phyloP scores from a whole-genome alignment of 139 green algal genomes.

The Coelastrella sp. region DNA sequence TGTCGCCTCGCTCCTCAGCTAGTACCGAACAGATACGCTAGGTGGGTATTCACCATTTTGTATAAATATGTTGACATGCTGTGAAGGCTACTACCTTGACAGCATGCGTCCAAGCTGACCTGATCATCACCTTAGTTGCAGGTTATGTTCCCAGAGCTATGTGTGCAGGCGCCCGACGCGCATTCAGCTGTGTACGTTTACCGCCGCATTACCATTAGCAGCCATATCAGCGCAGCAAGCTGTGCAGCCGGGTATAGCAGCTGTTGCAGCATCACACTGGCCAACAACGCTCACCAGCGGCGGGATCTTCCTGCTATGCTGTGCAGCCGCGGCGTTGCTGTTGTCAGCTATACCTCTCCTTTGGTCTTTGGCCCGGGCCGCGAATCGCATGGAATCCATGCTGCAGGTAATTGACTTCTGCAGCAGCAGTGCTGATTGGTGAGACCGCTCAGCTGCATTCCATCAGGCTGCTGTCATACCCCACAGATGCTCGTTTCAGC shows the following conservation, averaged over 20 bases:
- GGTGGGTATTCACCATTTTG: too few relatives aligned
- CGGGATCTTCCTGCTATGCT: conserved; percentile 44
- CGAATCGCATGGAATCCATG: conserved; percentile 40
- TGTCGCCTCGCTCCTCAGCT: neutral
- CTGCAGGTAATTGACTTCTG: conserved; percentile 14
- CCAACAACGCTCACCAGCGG: conserved; percentile 6
- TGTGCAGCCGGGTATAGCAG: neutral
- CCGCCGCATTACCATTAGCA: neutral
- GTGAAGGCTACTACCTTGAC: too few relatives aligned
- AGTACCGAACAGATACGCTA: too few relatives aligned
- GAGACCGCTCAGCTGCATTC: too few relatives aligned
- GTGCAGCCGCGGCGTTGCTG: conserved; percentile 37
- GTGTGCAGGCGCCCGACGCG: neutral
- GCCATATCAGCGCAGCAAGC: conserved; percentile 10
- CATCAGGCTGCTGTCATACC: too few relatives aligned
- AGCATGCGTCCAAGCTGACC: too few relatives aligned
- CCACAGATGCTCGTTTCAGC: too few relatives aligned
- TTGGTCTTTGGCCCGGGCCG: conserved; percentile 17
- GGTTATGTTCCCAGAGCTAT: too few relatives aligned
- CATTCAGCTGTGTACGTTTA: neutral
- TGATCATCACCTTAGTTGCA: too few relatives aligned
- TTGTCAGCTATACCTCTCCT: conserved; percentile 39
- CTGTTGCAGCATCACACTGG: conserved; percentile 14
- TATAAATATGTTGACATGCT: too few relatives aligned
- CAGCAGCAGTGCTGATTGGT: too few relatives aligned